Percentiles rank a stretch among this genome's conserved stretches.
phyloP scores from a whole-genome alignment of 225 moss, liverwort and hornwort genomes.

The Antitrichia curtipendula region DNA sequence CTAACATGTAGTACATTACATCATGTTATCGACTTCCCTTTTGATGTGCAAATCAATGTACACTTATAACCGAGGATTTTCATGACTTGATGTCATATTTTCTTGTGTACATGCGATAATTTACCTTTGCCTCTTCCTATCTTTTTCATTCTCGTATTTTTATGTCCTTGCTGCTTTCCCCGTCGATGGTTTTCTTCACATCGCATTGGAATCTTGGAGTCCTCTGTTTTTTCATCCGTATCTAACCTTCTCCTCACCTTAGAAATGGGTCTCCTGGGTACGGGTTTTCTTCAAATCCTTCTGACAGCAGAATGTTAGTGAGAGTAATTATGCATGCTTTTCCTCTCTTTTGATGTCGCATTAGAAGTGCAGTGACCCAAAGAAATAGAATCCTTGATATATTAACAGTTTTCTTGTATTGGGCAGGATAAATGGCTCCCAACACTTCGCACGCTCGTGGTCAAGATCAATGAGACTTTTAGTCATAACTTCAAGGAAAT shows the following conservation, averaged over 20 bases:
- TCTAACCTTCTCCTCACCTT: not conserved
- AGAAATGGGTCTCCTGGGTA: not conserved
- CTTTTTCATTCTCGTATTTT: not conserved
- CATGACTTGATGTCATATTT: not conserved
- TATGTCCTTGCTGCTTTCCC: not conserved
- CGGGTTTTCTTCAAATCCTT: not conserved
- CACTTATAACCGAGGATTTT: not conserved
- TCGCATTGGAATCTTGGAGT: not conserved
- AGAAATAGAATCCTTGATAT: not conserved
- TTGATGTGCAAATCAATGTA: not conserved
- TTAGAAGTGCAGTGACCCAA: not conserved
- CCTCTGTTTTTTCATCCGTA: not conserved
- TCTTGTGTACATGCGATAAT: not conserved
- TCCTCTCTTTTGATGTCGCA: not conserved
- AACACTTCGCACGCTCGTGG: constrained; percentile 61
- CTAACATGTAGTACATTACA: not conserved
- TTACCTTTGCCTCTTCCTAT: not conserved
- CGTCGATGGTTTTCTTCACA: not conserved
- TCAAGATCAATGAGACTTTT: constrained; percentile 81
- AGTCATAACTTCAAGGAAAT: constrained; percentile 94
- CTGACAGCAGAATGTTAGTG: not conserved
- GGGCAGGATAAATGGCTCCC: constrained; percentile 76
- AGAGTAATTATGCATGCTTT: not conserved
- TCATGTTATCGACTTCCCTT: not conserved
- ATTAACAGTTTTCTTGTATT: not conserved